Evolutionary conservation across 2,329 filamentous ascomycete genomes (phyloP), one percentile per base, ranked within the genome.

Genomic region (Septoria petroselini): DNA sequence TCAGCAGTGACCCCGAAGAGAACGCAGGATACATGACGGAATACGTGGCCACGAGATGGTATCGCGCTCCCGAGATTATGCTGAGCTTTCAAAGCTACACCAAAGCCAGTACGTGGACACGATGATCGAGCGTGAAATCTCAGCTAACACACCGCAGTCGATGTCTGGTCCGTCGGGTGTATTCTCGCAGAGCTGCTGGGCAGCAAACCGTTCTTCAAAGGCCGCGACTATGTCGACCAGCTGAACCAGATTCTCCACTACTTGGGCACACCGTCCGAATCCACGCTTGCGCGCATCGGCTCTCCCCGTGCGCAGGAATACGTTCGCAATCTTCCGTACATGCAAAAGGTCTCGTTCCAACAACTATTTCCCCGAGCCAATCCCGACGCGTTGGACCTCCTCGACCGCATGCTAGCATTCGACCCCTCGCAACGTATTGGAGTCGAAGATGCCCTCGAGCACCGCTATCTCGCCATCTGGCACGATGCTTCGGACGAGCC

Each of bases 11-110:
- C 61, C 93, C 93, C 1, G 89, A 98, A 71, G 91, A 98, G 74
- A 97, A 97, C 69, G 93, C 93, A 14, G 93, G 93, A 17, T 98
- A 97, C 73, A 97, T 98, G 93, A 98, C 93, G 8, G 93, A 98
- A 73, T 98, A 98, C 66, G 93, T 98, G 48, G 93, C 93, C 42
- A 98, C 93, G 44, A 82, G 93, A 75, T 98, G 93, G 93, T 98
- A 98, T 72, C 86, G 93, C 73, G 93, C 93, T 3, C 93, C 93
- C 4, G 93, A 98, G 72, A 98, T 98, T 63, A 98, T 98, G 93
- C 76, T 98, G 71, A 96, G 90, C 76, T 98, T 98, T 82, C 91
- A 97, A 73, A 96, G 90, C 76, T 98, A 98, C 73, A 98, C 93
- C 65, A 98, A 98, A 89, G 93, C 93, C 62, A 98, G 93, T 97